Percentiles rank a stretch among this genome's conserved stretches.
phyloP scores from a whole-genome alignment of 2,329 filamentous ascomycete species.

The Penicillium sp. region DNA sequence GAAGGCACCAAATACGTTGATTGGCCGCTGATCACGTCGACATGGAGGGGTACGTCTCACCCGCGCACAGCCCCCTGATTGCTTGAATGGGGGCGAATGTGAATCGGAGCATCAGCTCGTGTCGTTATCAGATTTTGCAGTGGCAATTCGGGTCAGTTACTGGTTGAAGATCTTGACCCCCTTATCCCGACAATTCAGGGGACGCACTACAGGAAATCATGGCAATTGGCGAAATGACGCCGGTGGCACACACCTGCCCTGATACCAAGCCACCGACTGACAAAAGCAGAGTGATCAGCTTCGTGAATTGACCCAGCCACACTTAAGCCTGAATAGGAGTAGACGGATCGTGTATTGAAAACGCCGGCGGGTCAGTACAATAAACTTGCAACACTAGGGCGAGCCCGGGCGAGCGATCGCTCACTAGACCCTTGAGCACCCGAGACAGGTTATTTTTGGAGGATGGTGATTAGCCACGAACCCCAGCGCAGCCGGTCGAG shows the following conservation, averaged over 20 bases:
- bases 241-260: background rate
- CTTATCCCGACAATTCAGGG: background rate
- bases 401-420: conserved; percentile 18
- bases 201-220: background rate
- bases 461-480: background rate
- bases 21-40: conserved; percentile 3
- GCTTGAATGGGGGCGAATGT: background rate
- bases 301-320: conserved; percentile 14
- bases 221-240: conserved; percentile 2
- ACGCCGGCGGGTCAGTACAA: conserved; percentile 9
- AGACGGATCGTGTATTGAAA: conserved; percentile 7
- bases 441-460: conserved; percentile 22
- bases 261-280: background rate
- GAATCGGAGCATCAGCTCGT: background rate
- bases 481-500: background rate
- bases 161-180: background rate
- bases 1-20: background rate
- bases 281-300: background rate
- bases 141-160: conserved; percentile 3
- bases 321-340: conserved; percentile 11
- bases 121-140: conserved; percentile 7
- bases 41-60: background rate
- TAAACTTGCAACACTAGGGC: conserved; percentile 25
- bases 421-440: conserved; percentile 14
- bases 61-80: conserved; percentile 5